Conservation (phyloP, 768 basidiomycete genomes). For the Tephrocybe sp. region DNA sequence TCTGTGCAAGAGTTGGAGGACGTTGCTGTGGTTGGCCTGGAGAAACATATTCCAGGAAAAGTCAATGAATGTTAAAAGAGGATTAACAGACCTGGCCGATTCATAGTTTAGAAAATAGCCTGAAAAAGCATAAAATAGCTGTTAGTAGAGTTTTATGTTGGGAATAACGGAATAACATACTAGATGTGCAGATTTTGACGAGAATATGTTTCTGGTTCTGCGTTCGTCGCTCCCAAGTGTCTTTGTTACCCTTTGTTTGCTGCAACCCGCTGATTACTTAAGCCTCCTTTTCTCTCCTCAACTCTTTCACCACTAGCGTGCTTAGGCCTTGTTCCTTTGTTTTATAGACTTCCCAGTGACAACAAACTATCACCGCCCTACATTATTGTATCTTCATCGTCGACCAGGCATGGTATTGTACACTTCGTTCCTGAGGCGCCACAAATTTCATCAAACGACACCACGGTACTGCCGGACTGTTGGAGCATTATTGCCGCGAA, state of each 20-base stretch:
- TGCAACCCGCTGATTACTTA: constrained; percentile 17
- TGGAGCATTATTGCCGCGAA: no score
- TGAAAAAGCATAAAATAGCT: constrained; percentile 22
- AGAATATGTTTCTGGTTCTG: constrained; percentile 16
- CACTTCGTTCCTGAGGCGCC: background rate
- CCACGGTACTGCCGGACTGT: background rate
- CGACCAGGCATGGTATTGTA: no score
- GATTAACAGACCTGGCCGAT: constrained; percentile 53
- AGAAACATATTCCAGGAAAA: constrained; percentile 26
- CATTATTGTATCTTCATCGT: no score
- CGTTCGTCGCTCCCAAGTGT: constrained; percentile 18
- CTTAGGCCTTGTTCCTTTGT: background rate
- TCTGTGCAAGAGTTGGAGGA: constrained; percentile 72
- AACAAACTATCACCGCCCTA: no score
- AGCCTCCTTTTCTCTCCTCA: constrained; percentile 2
- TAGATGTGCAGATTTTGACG: constrained; percentile 15
- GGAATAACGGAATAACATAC: constrained; percentile 4
- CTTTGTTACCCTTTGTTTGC: constrained; percentile 47
- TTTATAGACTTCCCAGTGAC: no score
- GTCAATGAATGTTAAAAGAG: constrained; percentile 13
- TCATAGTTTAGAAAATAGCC: constrained; percentile 46
- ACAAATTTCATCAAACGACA: background rate
- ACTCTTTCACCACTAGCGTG: background rate
- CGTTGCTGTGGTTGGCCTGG: constrained; percentile 81
- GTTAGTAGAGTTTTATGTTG: background rate